These are phyloP conservation scores for sorghum (Sorghum bicolor) DNA, from an alignment of 176 grass and related monocot genomes.

Conservation along the genomic window Sorghum_bicolor_NCBIv3 NC_012876.2:7697001-7697500, in stretches of 20 bases:
- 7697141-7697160: not conserved
- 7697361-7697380: slow-evolving; percentile 91
- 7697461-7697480: slow-evolving; percentile 5
- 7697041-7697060: slow-evolving; percentile 95
- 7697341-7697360: slow-evolving; percentile 88
- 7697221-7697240: not conserved
- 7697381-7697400: slow-evolving; percentile 96
- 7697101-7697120: slow-evolving; percentile 11
- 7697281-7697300: not conserved
- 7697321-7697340: slow-evolving; percentile 90
- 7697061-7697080: slow-evolving; percentile 94
- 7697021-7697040: slow-evolving; percentile 77
- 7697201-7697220: not conserved
- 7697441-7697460: slow-evolving; percentile 43
- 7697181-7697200: not conserved
- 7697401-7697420: slow-evolving; percentile 88
- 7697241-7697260: not conserved
- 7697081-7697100: slow-evolving; percentile 77
- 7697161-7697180: not conserved
- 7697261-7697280: slow-evolving; percentile 9
- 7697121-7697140: not conserved
- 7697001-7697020: slow-evolving; percentile 5
- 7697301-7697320: slow-evolving; percentile 49
- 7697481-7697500: not conserved
- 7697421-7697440: slow-evolving; percentile 93